Conservation (phyloP, 2,329 filamentous ascomycete genomes). For the Phaeosphaeria sp. region DNA sequence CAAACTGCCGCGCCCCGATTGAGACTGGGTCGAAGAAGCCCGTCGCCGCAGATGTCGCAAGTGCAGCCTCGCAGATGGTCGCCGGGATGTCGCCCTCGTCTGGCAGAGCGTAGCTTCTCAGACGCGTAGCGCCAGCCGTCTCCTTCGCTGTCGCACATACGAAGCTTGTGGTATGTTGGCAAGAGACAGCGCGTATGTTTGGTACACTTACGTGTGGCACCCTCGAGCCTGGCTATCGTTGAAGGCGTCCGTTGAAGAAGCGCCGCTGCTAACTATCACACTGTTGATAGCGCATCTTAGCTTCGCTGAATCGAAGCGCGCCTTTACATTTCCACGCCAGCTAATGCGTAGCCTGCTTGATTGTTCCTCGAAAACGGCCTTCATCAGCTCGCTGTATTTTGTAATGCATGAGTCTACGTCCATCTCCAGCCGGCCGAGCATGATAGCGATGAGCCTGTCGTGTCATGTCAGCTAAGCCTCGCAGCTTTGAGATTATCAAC, state of each 20-base stretch:
- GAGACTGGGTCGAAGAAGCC: slow-evolving; percentile 43
- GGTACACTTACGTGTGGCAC: neutral
- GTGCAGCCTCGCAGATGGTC: slow-evolving; percentile 32
- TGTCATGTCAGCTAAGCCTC: neutral
- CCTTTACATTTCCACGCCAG: slow-evolving; percentile 4
- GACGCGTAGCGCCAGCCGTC: slow-evolving; percentile 5
- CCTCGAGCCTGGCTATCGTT: neutral
- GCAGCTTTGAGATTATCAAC: slow-evolving; percentile 14
- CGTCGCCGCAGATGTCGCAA: slow-evolving; percentile 29
- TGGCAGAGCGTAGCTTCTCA: slow-evolving; percentile 38
- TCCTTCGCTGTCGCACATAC: slow-evolving; percentile 5
- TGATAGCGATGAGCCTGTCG: slow-evolving; percentile 22
- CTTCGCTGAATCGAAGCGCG: slow-evolving; percentile 11
- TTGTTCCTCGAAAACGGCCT: slow-evolving; percentile 9
- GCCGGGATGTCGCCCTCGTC: slow-evolving; percentile 13
- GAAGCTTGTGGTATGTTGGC: neutral
- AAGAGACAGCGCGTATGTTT: neutral
- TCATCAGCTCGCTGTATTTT: slow-evolving; percentile 10
- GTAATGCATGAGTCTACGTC: slow-evolving; percentile 17
- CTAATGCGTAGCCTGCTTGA: neutral
- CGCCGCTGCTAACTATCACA: neutral
- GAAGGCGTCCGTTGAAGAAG: neutral
- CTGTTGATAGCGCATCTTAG: slow-evolving; percentile 2
- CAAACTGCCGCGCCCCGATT: slow-evolving; percentile 45
- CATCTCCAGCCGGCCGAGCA: slow-evolving; percentile 27